Evolutionary conservation across 495 filamentous ascomycete genomes (phyloP).

Genomic region (Neurospora hispaniola): DNA sequence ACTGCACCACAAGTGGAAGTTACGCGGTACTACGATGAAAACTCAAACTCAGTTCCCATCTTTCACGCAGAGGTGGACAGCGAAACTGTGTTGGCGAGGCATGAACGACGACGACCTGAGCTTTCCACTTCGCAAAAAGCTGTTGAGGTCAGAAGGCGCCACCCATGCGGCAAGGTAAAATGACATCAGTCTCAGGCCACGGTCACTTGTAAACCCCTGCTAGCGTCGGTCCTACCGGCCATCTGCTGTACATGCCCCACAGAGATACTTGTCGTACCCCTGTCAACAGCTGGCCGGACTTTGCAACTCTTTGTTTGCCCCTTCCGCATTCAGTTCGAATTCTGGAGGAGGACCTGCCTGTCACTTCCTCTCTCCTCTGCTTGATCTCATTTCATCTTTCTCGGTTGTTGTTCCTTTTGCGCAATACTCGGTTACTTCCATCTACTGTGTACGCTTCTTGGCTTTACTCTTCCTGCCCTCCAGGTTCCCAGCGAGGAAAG

Average conservation of each 20-base stretch:
- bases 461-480: not conserved
- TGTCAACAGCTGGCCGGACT: not conserved
- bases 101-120: not conserved
- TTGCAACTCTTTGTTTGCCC: not conserved
- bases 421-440: not conserved
- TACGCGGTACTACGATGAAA: not conserved
- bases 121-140: not conserved
- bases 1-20: not conserved
- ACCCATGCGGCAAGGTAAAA: not conserved
- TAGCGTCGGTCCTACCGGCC: not conserved
- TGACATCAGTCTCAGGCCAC: not conserved
- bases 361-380: not conserved
- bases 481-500: not conserved
- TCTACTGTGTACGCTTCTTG: not conserved
- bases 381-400: not conserved
- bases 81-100: not conserved
- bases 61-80: not conserved
- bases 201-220: not conserved
- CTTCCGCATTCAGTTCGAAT: not conserved
- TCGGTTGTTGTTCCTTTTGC: not conserved
- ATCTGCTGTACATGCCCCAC: not conserved
- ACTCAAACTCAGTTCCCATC: not conserved
- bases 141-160: not conserved
- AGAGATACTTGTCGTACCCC: not conserved
- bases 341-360: not conserved